Evolutionary conservation across 2,329 filamentous ascomycete species (phyloP), one percentile per base, ranked within the genome.

Genomic region (Madurella mycetomatis): DNA sequence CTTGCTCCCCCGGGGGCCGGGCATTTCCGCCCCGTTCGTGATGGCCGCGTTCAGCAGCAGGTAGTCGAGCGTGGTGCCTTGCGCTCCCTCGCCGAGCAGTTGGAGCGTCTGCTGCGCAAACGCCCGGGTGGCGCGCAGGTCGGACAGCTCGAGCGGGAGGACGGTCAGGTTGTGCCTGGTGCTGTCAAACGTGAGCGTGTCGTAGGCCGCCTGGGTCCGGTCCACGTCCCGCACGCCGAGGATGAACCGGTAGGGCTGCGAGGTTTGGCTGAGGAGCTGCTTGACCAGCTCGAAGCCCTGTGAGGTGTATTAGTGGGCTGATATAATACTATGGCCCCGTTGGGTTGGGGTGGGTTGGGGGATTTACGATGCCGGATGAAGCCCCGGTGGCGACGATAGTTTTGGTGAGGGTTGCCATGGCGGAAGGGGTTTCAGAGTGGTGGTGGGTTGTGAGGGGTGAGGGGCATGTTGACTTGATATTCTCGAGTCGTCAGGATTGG

Each of bases 201-300:
- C 70, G 47, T 72, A 75, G 1, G 75, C 76, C 3, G 69, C 66
- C 39, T 73, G 68, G 0, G 77, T 70, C 8, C 62, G 63, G 18
- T 68, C 58, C 0, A 69, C 68, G 62, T 79, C 74, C n/a, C 78
- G 69, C 2, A 74, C 78, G 9, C 77, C 78, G 9, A 81, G 68
- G 43, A 81, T 74, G 59, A 80, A 66, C 15, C 64, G 72, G 65
- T 79, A 78, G 0, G 77, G 69, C 58, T 77, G 72, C 0, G 69
- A 54, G 41, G 47, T 18, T 45, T 76, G 70, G 15, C 66, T 60
- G 8, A 80, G 72, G 25, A 81, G 72, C 60, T 80, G 76, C 60
- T 77, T 78, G 50, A 80, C 67, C n/a, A 72, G 70, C 60, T 81
- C 77, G 50, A 81, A 76, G 12, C 78, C 78, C 78, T 81, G 47